phyloP scores from a whole-genome alignment of 257 asterid species.

The Oldenlandia corymbosa region DNA sequence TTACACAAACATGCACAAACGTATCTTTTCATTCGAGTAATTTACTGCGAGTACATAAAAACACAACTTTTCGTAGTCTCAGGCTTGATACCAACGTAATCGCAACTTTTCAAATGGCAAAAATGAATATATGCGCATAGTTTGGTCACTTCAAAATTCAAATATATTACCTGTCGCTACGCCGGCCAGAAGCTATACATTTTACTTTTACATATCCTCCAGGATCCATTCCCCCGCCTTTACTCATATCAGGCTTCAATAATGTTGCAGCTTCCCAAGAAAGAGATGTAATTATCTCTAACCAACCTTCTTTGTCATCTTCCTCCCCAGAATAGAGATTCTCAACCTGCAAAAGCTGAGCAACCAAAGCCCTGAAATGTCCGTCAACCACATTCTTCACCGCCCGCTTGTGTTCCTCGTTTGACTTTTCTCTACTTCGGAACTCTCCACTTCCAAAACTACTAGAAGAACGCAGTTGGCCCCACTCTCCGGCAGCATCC shows the following conservation, averaged over 20 bases:
- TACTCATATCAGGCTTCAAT: conserved; percentile 85
- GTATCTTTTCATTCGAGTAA: not conserved
- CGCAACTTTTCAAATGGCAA: not conserved
- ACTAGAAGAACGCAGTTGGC: conserved; percentile 48
- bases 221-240: conserved; percentile 96
- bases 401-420: conserved; percentile 74
- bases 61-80: not conserved
- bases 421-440: conserved; percentile 73
- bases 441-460: conserved; percentile 85
- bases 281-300: conserved; percentile 76
- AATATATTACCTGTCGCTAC: conserved; percentile 70
- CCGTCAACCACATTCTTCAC: conserved; percentile 83
- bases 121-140: not conserved
- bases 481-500: conserved; percentile 88
- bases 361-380: conserved; percentile 87
- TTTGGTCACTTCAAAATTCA: not conserved
- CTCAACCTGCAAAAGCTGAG: conserved; percentile 94
- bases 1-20: not conserved
- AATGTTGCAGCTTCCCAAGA: conserved; percentile 97
- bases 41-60: not conserved
- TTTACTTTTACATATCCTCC: conserved; percentile 91
- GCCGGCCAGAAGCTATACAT: conserved; percentile 85
- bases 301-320: conserved; percentile 76
- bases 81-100: not conserved
- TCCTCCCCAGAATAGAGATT: conserved; percentile 70